These are phyloP conservation scores for Hydnomerulius pinastri DNA, from an alignment of 768 basidiomycete species.

Conservation along the genomic window DNA sequence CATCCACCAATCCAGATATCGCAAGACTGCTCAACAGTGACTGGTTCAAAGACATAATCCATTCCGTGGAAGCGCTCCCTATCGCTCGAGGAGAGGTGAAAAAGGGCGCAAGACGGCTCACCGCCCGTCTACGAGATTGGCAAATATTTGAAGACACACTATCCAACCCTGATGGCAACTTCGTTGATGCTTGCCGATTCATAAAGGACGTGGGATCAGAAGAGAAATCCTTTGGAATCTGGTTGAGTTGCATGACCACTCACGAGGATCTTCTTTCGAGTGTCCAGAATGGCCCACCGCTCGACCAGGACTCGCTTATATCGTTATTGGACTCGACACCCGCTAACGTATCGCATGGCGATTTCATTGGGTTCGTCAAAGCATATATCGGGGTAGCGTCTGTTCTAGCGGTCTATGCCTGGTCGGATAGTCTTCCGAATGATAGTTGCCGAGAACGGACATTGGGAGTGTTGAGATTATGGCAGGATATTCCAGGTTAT, in stretches of 20 bases:
- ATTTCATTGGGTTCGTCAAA: conserved; percentile 65
- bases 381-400: conserved; percentile 68
- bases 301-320: conserved; percentile 35
- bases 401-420: conserved; percentile 72
- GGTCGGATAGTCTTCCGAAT: conserved; percentile 76
- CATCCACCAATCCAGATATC: conserved; percentile 64
- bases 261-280: conserved; percentile 52
- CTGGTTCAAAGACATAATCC: conserved; percentile 29
- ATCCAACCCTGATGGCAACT: conserved; percentile 52
- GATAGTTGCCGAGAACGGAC: conserved; percentile 63
- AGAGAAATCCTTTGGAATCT: conserved; percentile 71
- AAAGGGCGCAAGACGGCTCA: conserved; percentile 48
- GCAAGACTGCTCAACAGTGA: conserved; percentile 50
- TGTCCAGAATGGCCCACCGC: conserved; percentile 16
- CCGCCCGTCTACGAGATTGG: conserved; percentile 59
- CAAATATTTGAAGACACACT: conserved; percentile 61
- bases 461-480: conserved; percentile 51
- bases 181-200: conserved; percentile 47
- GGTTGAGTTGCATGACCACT: conserved; percentile 69
- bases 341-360: conserved; percentile 43
- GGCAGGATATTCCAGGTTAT: conserved; percentile 59
- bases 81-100: conserved; percentile 43
- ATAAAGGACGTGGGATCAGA: conserved; percentile 63
- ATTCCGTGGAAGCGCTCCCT: conserved; percentile 26
- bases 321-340: conserved; percentile 38